A percentile compares a stretch with the other conserved stretches of the same genome.
Evolutionary conservation across 345 rosid species (phyloP).

Genomic region (Arabidopsis suecica): DNA sequence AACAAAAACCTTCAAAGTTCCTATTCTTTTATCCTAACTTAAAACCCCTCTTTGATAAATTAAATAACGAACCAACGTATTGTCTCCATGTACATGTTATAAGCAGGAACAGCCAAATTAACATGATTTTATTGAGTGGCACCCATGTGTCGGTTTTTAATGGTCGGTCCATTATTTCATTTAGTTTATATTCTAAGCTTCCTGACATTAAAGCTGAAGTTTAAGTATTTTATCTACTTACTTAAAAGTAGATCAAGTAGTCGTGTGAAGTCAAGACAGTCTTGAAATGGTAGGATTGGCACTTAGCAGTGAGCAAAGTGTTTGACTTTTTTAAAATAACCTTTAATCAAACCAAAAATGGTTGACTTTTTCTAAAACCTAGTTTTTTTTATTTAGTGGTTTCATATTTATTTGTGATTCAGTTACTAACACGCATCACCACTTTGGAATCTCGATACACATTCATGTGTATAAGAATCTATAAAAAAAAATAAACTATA

Average conservation of each 20-base stretch:
- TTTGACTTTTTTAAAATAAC: no score
- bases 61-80: neutral
- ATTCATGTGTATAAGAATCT: constrained; percentile 14
- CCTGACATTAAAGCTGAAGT: constrained; percentile 1
- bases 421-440: constrained; percentile 1
- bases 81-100: constrained; percentile 2
- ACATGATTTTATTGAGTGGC: neutral
- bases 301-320: no score
- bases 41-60: neutral
- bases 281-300: neutral
- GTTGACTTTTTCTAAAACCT: neutral
- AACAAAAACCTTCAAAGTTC: neutral
- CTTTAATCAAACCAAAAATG: no score
- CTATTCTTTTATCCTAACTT: neutral
- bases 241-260: neutral
- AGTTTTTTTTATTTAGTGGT: neutral
- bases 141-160: constrained; percentile 25
- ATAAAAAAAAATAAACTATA: neutral
- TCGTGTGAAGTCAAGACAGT: constrained; percentile 4
- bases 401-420: neutral
- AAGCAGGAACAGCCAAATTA: neutral
- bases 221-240: neutral
- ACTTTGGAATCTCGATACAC: constrained; percentile 21
- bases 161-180: constrained; percentile 23
- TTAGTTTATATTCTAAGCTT: constrained; percentile 3